phyloP scores from a whole-genome alignment of 2,329 filamentous ascomycete species.

The Hypocrella siamensis region DNA sequence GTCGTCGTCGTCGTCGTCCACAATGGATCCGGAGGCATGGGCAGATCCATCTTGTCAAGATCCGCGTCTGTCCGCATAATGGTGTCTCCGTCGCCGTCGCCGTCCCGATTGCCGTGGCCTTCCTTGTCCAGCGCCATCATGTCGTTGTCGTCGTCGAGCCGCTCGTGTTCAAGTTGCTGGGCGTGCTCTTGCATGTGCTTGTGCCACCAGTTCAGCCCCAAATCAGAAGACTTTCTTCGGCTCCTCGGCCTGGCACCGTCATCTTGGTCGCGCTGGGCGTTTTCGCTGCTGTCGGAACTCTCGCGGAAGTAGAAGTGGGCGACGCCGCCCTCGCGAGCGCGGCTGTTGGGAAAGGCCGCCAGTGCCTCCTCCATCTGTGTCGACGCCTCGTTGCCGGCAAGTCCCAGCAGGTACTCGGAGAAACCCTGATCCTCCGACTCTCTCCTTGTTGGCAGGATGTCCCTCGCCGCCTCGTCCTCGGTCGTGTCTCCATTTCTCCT shows the following conservation, averaged over 20 bases:
- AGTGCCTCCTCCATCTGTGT: constrained; percentile 61
- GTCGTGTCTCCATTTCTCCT: constrained; percentile 13
- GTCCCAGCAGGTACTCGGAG: constrained; percentile 59
- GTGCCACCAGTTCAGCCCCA: constrained; percentile 57
- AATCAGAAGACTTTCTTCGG: constrained; percentile 45
- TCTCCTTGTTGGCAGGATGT: constrained; percentile 32
- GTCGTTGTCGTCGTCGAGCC: constrained; percentile 12
- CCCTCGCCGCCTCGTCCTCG: constrained; percentile 14
- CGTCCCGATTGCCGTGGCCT: too few species aligned
- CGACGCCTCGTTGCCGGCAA: constrained; percentile 68
- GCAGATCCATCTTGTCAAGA: constrained; percentile 25
- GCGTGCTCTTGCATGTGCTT: constrained; percentile 69
- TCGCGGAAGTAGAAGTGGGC: constrained; percentile 56
- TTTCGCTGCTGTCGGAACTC: constrained; percentile 41
- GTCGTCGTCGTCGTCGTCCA: constrained; percentile 27
- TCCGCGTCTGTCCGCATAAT: constrained; percentile 23
- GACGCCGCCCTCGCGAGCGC: constrained; percentile 51
- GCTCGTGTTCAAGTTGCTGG: constrained; percentile 41
- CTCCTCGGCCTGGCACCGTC: constrained; percentile 12
- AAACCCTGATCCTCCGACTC: constrained; percentile 63
- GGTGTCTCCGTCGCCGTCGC: constrained; percentile 9
- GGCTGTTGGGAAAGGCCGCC: constrained; percentile 61
- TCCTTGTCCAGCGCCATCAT: too few species aligned
- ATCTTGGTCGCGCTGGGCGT: constrained; percentile 17
- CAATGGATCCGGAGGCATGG: constrained; percentile 22